These are phyloP conservation scores for Alternaria conjuncta DNA, from an alignment of 2,329 filamentous ascomycete genomes.

Conservation along the genomic window DNA sequence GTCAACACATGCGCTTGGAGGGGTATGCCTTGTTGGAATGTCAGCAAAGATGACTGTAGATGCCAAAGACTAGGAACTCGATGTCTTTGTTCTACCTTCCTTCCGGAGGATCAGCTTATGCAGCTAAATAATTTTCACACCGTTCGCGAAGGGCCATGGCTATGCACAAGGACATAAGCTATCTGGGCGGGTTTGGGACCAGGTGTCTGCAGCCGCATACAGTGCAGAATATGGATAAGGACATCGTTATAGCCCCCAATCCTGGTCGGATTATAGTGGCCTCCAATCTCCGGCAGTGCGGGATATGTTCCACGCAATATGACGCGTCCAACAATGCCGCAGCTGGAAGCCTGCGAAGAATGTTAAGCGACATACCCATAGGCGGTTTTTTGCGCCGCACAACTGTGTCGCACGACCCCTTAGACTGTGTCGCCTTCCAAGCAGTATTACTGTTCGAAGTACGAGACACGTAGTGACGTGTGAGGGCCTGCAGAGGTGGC, in stretches of 20 bases:
- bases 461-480: constrained; percentile 7
- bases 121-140: constrained; percentile 28
- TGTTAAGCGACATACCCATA: background rate
- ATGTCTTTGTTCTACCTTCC: constrained; percentile 22
- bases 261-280: constrained; percentile 3
- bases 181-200: constrained; percentile 12
- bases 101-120: constrained; percentile 9
- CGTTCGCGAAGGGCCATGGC: constrained; percentile 20
- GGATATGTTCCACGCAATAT: constrained; percentile 2
- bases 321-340: background rate
- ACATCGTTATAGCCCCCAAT: constrained; percentile 3
- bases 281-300: constrained; percentile 13
- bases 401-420: background rate
- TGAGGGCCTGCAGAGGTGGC: constrained; percentile 1
- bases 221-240: constrained; percentile 13
- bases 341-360: background rate
- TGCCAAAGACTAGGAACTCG: constrained; percentile 10
- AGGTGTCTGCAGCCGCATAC: constrained; percentile 17
- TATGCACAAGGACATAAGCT: constrained; percentile 15
- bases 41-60: background rate
- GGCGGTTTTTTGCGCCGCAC: background rate
- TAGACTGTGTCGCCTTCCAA: background rate
- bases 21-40: background rate
- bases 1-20: background rate
- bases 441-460: background rate